phyloP scores from a whole-genome alignment of 2,329 filamentous ascomycete genomes.

The Cytospora schulzeri region DNA sequence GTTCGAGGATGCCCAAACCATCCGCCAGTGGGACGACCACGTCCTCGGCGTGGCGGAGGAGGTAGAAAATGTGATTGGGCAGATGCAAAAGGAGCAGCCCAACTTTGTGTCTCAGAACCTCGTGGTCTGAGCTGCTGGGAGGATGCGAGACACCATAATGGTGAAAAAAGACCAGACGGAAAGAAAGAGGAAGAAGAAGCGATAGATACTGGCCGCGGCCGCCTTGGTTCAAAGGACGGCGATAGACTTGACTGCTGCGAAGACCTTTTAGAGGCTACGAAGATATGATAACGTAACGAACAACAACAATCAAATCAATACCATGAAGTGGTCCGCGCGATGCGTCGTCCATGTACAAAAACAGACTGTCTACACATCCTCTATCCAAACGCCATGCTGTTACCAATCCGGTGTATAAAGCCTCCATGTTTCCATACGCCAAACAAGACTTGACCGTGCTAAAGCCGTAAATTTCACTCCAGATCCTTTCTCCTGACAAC shows the following conservation, averaged over 20 bases:
- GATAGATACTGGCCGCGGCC: background rate
- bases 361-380: background rate
- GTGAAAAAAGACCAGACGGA: background rate
- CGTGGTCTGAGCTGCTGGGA: conserved; percentile 22
- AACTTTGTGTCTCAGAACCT: conserved; percentile 40
- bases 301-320: background rate
- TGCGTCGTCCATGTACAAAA: background rate
- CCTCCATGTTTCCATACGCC: background rate
- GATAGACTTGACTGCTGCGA: background rate
- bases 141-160: too few relatives aligned
- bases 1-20: conserved; percentile 77
- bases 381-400: conserved; percentile 21
- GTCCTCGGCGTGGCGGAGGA: conserved; percentile 86
- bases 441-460: background rate
- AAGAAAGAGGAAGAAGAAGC: background rate
- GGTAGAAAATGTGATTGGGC: conserved; percentile 82
- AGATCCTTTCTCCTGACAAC: conserved; percentile 56
- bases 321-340: background rate
- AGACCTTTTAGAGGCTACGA: background rate
- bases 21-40: conserved; percentile 86
- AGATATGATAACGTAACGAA: background rate
- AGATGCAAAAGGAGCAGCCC: conserved; percentile 79
- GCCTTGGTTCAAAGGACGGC: background rate
- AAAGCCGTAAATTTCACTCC: conserved; percentile 40
- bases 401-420: background rate